phyloP scores from a whole-genome alignment of 805 yeast species.

The Starmerella davenportii region DNA sequence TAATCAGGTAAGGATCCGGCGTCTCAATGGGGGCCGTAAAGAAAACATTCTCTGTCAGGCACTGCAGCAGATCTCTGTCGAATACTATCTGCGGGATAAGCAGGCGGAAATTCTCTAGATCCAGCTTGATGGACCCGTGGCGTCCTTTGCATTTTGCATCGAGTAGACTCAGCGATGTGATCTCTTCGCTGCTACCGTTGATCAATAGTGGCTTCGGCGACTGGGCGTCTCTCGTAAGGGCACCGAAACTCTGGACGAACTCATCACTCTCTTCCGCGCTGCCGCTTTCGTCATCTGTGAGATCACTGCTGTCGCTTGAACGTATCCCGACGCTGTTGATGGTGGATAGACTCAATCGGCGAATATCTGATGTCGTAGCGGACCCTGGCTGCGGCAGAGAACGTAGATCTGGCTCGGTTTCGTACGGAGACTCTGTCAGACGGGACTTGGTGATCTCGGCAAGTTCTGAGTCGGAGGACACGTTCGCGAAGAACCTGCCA shows the following conservation, averaged over 20 bases:
- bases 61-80: slow-evolving; percentile 20
- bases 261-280: not conserved
- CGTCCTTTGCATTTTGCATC: not conserved
- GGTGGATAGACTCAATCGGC: not conserved
- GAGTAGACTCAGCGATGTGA: not conserved
- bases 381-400: not conserved
- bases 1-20: slow-evolving; percentile 1
- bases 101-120: not conserved
- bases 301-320: not conserved
- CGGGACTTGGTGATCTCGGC: too few relatives aligned
- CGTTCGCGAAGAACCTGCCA: slow-evolving; percentile 61
- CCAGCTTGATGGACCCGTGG: not conserved
- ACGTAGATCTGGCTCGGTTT: not conserved
- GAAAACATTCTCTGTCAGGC: not conserved
- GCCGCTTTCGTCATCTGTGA: not conserved
- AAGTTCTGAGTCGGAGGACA: slow-evolving; percentile 8
- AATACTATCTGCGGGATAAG: slow-evolving; percentile 24
- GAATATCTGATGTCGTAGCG: not conserved
- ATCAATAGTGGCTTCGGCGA: not conserved
- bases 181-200: not conserved
- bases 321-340: not conserved
- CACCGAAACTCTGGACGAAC: not conserved
- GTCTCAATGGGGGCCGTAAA: not conserved
- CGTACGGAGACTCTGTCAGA: not conserved
- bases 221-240: not conserved